Base-by-base conservation (phyloP, 1,284 basidiomycete species). In the Neonothopanus nambi region DNA sequence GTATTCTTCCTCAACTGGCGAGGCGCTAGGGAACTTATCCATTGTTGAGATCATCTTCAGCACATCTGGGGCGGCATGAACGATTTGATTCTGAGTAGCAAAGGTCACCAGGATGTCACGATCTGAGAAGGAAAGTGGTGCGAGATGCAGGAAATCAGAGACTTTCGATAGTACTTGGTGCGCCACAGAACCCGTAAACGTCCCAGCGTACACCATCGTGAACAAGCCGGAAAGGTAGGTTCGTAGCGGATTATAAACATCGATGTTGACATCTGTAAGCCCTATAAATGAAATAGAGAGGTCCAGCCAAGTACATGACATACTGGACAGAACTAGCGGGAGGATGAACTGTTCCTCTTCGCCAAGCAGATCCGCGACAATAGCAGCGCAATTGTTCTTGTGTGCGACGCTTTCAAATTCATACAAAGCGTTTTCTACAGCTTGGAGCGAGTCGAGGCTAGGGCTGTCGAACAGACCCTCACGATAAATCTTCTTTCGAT, bases 291-390 rank as follows among this genome's bases (percentile, higher is more conserved):
- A 15, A 15, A 28, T 17, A 40, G n/a, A 39, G n/a, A 8, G 15
- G n/a, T n/a, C n/a, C n/a, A n/a, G n/a, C n/a, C n/a, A n/a, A 20
- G 23, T 5, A 6, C 35, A 44, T 28, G 6, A 36, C 55, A 8
- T 36, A 59, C 57, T 44, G n/a, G 55, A 50, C 1, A 59, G 33
- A 20, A 54, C 48, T n/a, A 56, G 45, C 28, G 55, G 55, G 26
- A 59, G 44, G 2, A 38, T 26, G 35, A 41, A 43, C 13, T 48
- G 39, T 5, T 52, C 38, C 7, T 50, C n/a, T n/a, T n/a, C 20
- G 20, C 43, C 35, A 11, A 57, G 13, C 2, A 55, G 24, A 20
- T 56, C 54, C 17, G 33, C 40, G 20, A 53, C 5, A n/a, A 18
- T 18, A 23, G 21, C 39, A 37, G 21, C 39, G 30, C 30, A 33